A percentile compares a stretch with the other conserved stretches of the same genome.
Conservation (phyloP, 1,139 yeast species). For the Geotrichum aggregatum region DNA sequence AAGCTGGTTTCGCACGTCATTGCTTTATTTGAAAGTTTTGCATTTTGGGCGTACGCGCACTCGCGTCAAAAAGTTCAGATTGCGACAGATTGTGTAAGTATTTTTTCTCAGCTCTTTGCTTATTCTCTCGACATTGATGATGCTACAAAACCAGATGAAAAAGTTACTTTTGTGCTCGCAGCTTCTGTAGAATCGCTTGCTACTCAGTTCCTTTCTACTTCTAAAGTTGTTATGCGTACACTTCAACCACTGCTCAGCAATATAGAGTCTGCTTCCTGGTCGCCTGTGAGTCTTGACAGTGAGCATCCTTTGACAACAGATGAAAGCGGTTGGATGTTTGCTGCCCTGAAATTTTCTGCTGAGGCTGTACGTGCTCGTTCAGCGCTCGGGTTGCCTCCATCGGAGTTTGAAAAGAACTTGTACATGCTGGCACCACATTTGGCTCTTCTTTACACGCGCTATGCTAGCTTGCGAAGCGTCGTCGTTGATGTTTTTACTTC, state of each 20-base stretch:
- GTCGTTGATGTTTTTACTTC: conserved; percentile 58
- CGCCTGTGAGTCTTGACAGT: conserved; percentile 43
- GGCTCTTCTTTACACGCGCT: conserved; percentile 55
- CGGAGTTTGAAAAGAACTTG: conserved; percentile 60
- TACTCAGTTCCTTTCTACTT: conserved; percentile 54
- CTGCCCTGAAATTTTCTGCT: conserved; percentile 44
- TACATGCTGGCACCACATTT: conserved; percentile 55
- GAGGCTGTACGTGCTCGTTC: conserved; percentile 55
- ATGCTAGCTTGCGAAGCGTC: conserved; percentile 47
- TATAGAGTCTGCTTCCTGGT: conserved; percentile 47
- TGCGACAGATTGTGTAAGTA: conserved; percentile 53
- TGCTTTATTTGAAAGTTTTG: conserved; percentile 68
- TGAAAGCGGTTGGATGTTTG: conserved; percentile 35
- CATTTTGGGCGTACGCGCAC: conserved; percentile 60
- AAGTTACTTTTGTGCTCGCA: conserved; percentile 50
- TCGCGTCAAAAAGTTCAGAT: conserved; percentile 58
- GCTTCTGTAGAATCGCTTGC: conserved; percentile 50
- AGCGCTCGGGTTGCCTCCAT: conserved; percentile 42
- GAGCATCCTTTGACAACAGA: conserved; percentile 38
- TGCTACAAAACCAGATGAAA: conserved; percentile 39
- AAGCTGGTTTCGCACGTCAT: conserved; percentile 56
- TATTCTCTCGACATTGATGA: conserved; percentile 58
- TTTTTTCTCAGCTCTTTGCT: conserved; percentile 54
- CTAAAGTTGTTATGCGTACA: conserved; percentile 52
- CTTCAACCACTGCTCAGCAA: conserved; percentile 53